These are phyloP conservation scores for Aspergillus viridinutans DNA, from an alignment of 2,329 filamentous ascomycete genomes.

Conservation along the genomic window DNA sequence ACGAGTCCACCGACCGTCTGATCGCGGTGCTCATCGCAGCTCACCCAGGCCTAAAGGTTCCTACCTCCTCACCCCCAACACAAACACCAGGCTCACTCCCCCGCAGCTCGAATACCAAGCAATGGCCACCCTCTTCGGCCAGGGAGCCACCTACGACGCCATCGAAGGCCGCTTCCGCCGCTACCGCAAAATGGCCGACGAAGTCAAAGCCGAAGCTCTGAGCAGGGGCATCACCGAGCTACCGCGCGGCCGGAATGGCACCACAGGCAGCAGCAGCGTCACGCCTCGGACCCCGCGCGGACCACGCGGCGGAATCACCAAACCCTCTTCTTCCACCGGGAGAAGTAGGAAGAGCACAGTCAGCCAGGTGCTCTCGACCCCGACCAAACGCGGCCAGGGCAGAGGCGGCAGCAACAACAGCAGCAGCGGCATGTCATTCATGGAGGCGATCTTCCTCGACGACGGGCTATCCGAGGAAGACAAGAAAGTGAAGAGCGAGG, in stretches of 20 bases:
- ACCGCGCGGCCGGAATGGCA: constrained; percentile 7
- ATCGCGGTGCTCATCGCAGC: constrained; percentile 25
- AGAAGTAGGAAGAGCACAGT: neutral
- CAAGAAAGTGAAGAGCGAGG: constrained; percentile 5
- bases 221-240: constrained; percentile 8
- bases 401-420: neutral
- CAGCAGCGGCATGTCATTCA: neutral
- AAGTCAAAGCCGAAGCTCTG: constrained; percentile 27
- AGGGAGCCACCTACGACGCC: constrained; percentile 45
- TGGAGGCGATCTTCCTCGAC: constrained; percentile 16
- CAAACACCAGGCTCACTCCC: neutral
- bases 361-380: neutral
- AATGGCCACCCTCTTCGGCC: constrained; percentile 44
- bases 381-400: constrained; percentile 1
- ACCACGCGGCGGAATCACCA: constrained; percentile 13
- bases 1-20: constrained; percentile 22
- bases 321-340: constrained; percentile 5
- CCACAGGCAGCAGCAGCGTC: neutral
- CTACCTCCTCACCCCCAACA: neutral
- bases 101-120: constrained; percentile 42
- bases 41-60: constrained; percentile 24
- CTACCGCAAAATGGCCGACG: constrained; percentile 39
- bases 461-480: constrained; percentile 5
- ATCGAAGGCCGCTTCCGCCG: constrained; percentile 46
- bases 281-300: constrained; percentile 15